Conservation (phyloP, 1,284 basidiomycete genomes). For the Schizophyllum commune region DNA sequence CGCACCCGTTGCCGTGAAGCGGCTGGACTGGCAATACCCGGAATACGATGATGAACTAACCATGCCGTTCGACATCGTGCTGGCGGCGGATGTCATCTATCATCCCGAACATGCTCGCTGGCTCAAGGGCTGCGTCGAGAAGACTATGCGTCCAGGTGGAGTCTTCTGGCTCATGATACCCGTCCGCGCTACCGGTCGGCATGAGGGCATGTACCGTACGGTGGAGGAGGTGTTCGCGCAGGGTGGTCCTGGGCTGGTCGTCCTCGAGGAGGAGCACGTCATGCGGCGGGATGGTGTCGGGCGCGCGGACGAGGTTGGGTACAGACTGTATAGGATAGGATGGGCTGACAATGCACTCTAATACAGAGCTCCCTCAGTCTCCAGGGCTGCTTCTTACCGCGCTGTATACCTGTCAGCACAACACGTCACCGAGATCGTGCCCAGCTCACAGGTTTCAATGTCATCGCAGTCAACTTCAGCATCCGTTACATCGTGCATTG, state of each 20-base stretch:
- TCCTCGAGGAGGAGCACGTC: slow-evolving; percentile 38
- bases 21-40: slow-evolving; percentile 69
- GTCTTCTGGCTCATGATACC: slow-evolving; percentile 71
- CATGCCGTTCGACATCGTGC: slow-evolving; percentile 43
- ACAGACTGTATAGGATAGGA: slow-evolving; percentile 60
- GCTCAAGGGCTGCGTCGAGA: slow-evolving; percentile 54
- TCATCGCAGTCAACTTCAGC: too few relatives aligned
- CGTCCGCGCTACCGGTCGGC: slow-evolving; percentile 57
- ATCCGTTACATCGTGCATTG: too few relatives aligned
- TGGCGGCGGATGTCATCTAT: slow-evolving; percentile 71
- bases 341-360: slow-evolving; percentile 30
- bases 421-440: too few relatives aligned
- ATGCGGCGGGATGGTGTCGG: slow-evolving; percentile 45
- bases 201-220: slow-evolving; percentile 51
- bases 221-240: slow-evolving; percentile 50
- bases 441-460: too few relatives aligned
- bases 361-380: too few relatives aligned
- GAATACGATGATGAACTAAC: slow-evolving; percentile 26
- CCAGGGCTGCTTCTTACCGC: too few relatives aligned
- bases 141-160: slow-evolving; percentile 36
- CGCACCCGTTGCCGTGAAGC: slow-evolving; percentile 31
- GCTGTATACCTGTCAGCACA: too few relatives aligned
- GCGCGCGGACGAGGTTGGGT: slow-evolving; percentile 62
- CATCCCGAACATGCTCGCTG: slow-evolving; percentile 57
- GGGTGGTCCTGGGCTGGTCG: slow-evolving; percentile 24